phyloP scores from a whole-genome alignment of 1,139 yeast genomes.

The Lodderomyces orthopsilosis region DNA sequence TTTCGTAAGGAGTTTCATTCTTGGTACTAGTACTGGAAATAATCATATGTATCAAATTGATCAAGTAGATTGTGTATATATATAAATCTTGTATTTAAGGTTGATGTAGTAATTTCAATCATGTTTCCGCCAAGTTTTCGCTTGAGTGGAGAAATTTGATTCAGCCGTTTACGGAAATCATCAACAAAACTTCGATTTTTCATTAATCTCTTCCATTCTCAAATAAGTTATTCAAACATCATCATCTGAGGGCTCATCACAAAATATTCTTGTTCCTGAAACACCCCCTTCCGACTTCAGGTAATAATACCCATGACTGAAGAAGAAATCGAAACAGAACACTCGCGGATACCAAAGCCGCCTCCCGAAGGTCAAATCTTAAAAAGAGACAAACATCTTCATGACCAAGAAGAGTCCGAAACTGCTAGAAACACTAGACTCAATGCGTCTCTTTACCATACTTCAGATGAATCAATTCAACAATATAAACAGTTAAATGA shows the following conservation, averaged over 20 bases:
- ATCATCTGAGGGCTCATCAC: no score
- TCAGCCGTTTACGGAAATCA: slow-evolving; percentile 2
- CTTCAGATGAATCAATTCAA: slow-evolving; percentile 41
- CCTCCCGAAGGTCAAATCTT: background rate
- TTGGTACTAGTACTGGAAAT: no score
- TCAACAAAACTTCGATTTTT: no score
- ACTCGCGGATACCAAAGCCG: background rate
- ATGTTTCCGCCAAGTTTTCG: no score
- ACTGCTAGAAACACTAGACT: slow-evolving; percentile 39
- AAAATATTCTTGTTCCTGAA: no score
- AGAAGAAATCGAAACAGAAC: background rate
- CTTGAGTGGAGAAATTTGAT: background rate
- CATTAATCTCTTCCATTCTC: no score
- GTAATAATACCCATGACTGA: background rate
- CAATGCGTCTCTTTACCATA: slow-evolving; percentile 42
- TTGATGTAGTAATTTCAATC: no score
- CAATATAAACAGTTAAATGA: slow-evolving; percentile 38
- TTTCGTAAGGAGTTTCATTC: no score
- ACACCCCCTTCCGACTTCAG: background rate
- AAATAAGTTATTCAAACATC: no score
- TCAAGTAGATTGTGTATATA: no score
- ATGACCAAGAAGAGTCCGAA: slow-evolving; percentile 15
- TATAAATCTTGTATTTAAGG: no score
- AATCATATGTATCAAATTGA: no score
- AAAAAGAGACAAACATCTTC: background rate